Base-by-base conservation (phyloP, 2,329 filamentous ascomycete species). In the Scedosporium aurantiacum region DNA sequence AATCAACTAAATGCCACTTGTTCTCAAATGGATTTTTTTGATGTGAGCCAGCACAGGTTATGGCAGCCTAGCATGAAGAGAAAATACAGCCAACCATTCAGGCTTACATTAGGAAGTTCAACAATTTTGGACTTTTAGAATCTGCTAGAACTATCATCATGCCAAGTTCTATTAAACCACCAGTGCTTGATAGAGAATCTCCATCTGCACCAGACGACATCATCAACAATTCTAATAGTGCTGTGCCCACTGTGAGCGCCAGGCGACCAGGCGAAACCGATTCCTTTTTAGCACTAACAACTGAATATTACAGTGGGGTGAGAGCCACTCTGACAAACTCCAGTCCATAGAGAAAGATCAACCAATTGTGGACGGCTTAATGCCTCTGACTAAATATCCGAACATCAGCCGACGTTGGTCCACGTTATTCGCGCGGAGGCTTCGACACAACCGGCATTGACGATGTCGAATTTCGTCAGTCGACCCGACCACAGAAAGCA, bases 371-470 rank as follows among this genome's bases (percentile, higher is more conserved):
- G 12, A 23, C 6, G 12, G 6, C 7, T 12, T 21, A 25, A 54
- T 23, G 12, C 7, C 50, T 54, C 50, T 54, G 50, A 54, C 50
- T 23, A 28, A 54, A 54, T 54, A 2, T 5, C 50, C 50, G 50
- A 27, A 25, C 23, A 23, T 60, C 32, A 60, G 27, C 58, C 58
- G 58, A 52, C 12, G n/a, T 37, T 60, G n/a, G 14, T 50, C 58
- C 58, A 14, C 23, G 28, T 28, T 60, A 60, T 60, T 60, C 58
- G 28, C 58, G 45, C 58, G 52, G 28, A 40, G 28, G 27, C 18
- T 60, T 32, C 54, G 18, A 37, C 58, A 55, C 28, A 28, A 54
- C 37, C 37, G n/a, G 16, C 54, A 37, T 16, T 27, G 50, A 54
- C 23, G 21, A 54, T 37, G 14, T 23, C 50, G 50, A 54, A 54